Conservation (phyloP, 1,139 yeast species). For the Wickerhamomyces sp. region DNA sequence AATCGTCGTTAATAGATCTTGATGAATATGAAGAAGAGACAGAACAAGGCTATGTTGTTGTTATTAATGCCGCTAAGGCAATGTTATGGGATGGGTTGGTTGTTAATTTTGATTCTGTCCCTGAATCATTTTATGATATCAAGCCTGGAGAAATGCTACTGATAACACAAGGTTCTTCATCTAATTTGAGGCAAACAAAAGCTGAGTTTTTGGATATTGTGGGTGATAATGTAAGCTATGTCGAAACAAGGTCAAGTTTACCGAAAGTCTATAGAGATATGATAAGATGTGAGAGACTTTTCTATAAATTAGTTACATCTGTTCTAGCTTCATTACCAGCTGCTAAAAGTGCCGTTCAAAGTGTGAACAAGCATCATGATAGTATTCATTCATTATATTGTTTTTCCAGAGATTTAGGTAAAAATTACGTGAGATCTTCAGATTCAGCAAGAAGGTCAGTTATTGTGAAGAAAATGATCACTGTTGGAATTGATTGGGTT, state of each 20-base stretch:
- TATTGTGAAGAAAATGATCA: slow-evolving; percentile 68
- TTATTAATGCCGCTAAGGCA: slow-evolving; percentile 78
- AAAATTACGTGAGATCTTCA: slow-evolving; percentile 60
- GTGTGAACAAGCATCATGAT: slow-evolving; percentile 64
- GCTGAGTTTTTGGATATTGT: slow-evolving; percentile 47
- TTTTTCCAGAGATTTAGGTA: slow-evolving; percentile 81
- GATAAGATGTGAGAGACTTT: slow-evolving; percentile 58
- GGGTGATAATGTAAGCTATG: slow-evolving; percentile 46
- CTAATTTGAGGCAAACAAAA: slow-evolving; percentile 40
- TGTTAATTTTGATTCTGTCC: slow-evolving; percentile 48
- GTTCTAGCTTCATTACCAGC: slow-evolving; percentile 61
- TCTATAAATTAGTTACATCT: slow-evolving; percentile 64
- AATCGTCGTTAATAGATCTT: slow-evolving; percentile 11
- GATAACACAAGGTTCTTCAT: slow-evolving; percentile 60
- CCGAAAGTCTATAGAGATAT: slow-evolving; percentile 74
- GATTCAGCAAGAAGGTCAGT: slow-evolving; percentile 65
- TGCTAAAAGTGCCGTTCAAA: slow-evolving; percentile 43
- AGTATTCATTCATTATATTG: slow-evolving; percentile 71
- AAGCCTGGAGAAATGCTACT: slow-evolving; percentile 69
- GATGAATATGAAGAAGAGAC: slow-evolving; percentile 30
- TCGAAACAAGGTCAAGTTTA: slow-evolving; percentile 68
- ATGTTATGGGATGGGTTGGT: slow-evolving; percentile 89
- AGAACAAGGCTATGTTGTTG: slow-evolving; percentile 59
- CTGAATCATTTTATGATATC: slow-evolving; percentile 34
- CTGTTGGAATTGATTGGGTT: slow-evolving; percentile 85